Percentiles rank a stretch among this genome's conserved stretches.
These are phyloP conservation scores for Pholiota molesta DNA, from an alignment of 768 basidiomycete species.

Conservation along the genomic window DNA sequence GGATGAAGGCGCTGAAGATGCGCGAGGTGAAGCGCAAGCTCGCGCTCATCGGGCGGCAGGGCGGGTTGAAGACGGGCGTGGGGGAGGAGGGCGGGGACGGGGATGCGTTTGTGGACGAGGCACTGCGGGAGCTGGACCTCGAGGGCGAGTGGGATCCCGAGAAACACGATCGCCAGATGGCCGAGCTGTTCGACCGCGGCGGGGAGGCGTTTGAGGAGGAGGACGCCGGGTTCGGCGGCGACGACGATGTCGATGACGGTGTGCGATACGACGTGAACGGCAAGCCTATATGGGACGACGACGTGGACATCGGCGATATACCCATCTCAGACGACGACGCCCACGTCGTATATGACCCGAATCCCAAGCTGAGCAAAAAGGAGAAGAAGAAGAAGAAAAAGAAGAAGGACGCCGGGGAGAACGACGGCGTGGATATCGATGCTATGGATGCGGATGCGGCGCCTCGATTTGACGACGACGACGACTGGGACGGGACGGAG, in stretches of 20 bases:
- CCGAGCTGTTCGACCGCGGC: slow-evolving; percentile 53
- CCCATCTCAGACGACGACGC: slow-evolving; percentile 37
- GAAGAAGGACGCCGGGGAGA: slow-evolving; percentile 48
- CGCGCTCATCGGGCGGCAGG: slow-evolving; percentile 71
- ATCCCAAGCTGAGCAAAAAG: slow-evolving; percentile 21
- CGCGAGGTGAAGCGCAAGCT: slow-evolving; percentile 79
- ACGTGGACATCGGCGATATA: slow-evolving; percentile 81
- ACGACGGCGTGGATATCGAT: slow-evolving; percentile 63
- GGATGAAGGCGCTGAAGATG: slow-evolving; percentile 83
- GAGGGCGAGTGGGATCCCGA: slow-evolving; percentile 94
- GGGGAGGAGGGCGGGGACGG: slow-evolving; percentile 38
- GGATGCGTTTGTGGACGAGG: slow-evolving; percentile 41
- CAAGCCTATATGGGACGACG: slow-evolving; percentile 93
- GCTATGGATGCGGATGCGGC: slow-evolving; percentile 50
- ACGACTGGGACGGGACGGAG: slow-evolving; percentile 88
- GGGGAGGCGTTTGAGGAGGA: slow-evolving; percentile 41
- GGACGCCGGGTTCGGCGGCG: slow-evolving; percentile 33
- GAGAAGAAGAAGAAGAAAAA: slow-evolving; percentile 55
- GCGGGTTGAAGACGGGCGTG: slow-evolving; percentile 51
- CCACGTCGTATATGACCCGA: slow-evolving; percentile 16
- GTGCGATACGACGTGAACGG: slow-evolving; percentile 38
- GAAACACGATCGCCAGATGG: slow-evolving; percentile 84
- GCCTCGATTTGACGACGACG: slow-evolving; percentile 42
- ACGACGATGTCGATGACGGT: slow-evolving; percentile 34
- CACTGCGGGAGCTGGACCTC: slow-evolving; percentile 72